phyloP scores from a whole-genome alignment of 192 early-diverging fungal genomes.

The Coemansia sp. region DNA sequence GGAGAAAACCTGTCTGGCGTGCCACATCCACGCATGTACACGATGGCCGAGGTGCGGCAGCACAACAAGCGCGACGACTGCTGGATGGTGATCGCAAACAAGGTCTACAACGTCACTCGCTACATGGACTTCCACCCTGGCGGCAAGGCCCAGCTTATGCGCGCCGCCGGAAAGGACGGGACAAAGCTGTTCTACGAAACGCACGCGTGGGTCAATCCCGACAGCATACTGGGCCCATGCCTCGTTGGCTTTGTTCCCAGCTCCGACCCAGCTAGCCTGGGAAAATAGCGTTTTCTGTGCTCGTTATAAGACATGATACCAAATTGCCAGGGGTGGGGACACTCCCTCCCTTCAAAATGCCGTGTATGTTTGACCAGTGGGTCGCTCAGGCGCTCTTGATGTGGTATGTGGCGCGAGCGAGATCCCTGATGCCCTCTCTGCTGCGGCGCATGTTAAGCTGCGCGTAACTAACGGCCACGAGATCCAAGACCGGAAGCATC shows the following conservation, averaged over 20 bases:
- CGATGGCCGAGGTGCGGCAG: slow-evolving; percentile 66
- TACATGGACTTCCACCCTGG: slow-evolving; percentile 93
- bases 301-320: background rate
- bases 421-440: slow-evolving; percentile 15
- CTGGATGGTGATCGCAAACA: slow-evolving; percentile 87
- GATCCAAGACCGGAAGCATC: slow-evolving; percentile 29
- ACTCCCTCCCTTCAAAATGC: slow-evolving; percentile 1
- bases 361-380: background rate
- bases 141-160: slow-evolving; percentile 73
- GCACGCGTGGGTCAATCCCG: slow-evolving; percentile 95
- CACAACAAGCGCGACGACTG: slow-evolving; percentile 78
- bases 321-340: background rate
- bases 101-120: slow-evolving; percentile 87
- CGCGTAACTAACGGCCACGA: slow-evolving; percentile 27
- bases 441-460: slow-evolving; percentile 49
- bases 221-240: slow-evolving; percentile 82
- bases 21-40: slow-evolving; percentile 43
- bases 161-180: slow-evolving; percentile 88
- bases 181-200: slow-evolving; percentile 82
- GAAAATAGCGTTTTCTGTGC: background rate
- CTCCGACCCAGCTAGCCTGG: background rate
- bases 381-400: slow-evolving; percentile 24
- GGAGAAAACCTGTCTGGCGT: slow-evolving; percentile 63
- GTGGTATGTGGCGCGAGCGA: slow-evolving; percentile 16
- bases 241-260: slow-evolving; percentile 58